phyloP scores from a whole-genome alignment of 73 alveolate genomes.

The Paramecium tetraurelia region DNA sequence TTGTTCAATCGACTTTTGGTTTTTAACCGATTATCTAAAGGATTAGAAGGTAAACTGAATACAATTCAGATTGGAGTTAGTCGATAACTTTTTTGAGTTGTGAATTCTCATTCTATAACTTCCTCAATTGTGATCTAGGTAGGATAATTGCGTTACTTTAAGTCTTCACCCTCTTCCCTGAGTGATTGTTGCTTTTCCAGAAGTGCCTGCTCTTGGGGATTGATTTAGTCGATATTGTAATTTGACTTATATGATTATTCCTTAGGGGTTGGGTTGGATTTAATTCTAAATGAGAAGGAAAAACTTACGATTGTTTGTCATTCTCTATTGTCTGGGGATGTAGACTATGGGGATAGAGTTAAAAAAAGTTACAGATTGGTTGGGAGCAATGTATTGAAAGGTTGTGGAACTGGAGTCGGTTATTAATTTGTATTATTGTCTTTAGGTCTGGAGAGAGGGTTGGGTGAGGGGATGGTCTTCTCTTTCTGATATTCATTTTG shows the following conservation, averaged over 20 bases:
- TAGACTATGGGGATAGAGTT: neutral
- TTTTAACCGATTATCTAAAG: neutral
- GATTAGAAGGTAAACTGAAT: neutral
- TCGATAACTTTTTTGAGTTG: neutral
- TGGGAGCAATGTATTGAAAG: neutral
- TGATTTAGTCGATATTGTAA: neutral
- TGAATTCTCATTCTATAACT: neutral
- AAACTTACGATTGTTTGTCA: neutral
- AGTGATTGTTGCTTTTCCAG: neutral
- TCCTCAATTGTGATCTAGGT: neutral
- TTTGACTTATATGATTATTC: neutral
- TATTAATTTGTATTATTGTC: neutral
- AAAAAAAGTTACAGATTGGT: neutral
- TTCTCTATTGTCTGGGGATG: neutral
- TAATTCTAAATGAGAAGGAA: neutral
- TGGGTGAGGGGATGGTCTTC: neutral
- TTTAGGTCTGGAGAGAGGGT: neutral
- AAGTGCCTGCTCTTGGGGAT: neutral
- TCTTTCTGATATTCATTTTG: neutral
- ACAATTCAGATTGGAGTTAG: neutral
- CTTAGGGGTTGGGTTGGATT: neutral
- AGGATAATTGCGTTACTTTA: neutral
- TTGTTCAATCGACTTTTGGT: neutral
- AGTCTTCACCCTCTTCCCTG: slow-evolving; percentile 2
- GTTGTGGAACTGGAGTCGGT: neutral